Evolutionary conservation across 176 grass and related monocot genomes (phyloP).

Genomic region (Carex parvula): DNA sequence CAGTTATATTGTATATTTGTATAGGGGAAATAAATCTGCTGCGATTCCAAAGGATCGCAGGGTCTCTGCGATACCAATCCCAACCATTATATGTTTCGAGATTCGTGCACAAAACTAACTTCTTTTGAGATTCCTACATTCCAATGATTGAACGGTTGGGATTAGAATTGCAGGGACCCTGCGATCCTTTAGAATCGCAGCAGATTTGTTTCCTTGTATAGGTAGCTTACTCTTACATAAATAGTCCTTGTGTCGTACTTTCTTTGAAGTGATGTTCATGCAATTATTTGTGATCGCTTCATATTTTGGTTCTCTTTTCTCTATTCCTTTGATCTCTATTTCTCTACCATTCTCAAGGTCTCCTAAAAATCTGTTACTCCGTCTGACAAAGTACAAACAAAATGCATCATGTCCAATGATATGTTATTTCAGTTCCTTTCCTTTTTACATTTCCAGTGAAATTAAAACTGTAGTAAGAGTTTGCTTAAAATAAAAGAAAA

Average conservation of each 20-base stretch:
- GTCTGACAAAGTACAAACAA: not conserved
- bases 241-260: not conserved
- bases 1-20: not conserved
- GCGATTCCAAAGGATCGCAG: no score
- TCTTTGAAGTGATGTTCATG: not conserved
- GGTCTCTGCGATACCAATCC: no score
- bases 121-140: no score
- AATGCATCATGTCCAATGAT: not conserved
- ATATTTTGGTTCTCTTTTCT: no score
- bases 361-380: not conserved
- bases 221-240: not conserved
- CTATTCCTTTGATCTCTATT: no score
- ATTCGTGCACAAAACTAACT: no score
- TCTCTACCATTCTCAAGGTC: no score
- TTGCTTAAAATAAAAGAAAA: not conserved
- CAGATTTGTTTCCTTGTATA: not conserved
- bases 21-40: not conserved
- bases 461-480: not conserved
- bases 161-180: no score
- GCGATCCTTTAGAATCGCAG: no score
- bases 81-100: no score
- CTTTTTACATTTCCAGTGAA: no score
- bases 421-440: not conserved
- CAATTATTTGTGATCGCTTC: not conserved
- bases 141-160: no score